Conservation (phyloP, 768 basidiomycete species). For the Fomitopsis pulvina region DNA sequence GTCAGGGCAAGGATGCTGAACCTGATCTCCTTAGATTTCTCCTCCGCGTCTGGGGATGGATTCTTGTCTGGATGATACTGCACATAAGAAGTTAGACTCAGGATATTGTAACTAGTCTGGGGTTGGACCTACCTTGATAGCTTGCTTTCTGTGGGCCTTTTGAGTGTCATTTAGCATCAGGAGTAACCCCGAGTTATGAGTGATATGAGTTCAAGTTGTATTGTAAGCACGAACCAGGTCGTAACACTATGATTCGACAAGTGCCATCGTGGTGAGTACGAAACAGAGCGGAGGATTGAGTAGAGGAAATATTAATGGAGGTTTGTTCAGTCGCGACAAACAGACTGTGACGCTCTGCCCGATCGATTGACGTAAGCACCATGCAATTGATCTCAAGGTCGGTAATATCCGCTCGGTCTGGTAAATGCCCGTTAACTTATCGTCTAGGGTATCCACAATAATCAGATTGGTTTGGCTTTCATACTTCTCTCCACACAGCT, state of each 20-base stretch:
- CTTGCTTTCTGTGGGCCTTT: constrained; percentile 92
- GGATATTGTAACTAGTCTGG: neutral
- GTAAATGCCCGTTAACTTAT: no score
- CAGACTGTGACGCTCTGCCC: no score
- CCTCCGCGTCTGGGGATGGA: constrained; percentile 83
- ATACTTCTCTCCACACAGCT: no score
- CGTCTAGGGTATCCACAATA: no score
- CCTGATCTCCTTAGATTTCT: constrained; percentile 97
- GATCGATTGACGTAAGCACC: no score
- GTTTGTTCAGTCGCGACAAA: no score
- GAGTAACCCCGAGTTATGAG: constrained; percentile 57
- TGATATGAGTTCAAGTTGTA: neutral
- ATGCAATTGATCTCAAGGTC: no score
- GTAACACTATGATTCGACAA: constrained; percentile 88
- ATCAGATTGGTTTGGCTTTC: no score
- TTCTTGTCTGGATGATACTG: constrained; percentile 98
- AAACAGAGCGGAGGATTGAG: no score
- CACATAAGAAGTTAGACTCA: neutral
- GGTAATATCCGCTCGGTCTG: no score
- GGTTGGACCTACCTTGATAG: constrained; percentile 74
- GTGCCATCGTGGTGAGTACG: constrained; percentile 63
- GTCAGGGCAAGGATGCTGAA: no score
- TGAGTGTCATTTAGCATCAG: constrained; percentile 78
- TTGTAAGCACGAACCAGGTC: constrained; percentile 51
- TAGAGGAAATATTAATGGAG: no score